Evolutionary conservation across 306 rosid species (phyloP).

Genomic region (Comarum palustre): DNA sequence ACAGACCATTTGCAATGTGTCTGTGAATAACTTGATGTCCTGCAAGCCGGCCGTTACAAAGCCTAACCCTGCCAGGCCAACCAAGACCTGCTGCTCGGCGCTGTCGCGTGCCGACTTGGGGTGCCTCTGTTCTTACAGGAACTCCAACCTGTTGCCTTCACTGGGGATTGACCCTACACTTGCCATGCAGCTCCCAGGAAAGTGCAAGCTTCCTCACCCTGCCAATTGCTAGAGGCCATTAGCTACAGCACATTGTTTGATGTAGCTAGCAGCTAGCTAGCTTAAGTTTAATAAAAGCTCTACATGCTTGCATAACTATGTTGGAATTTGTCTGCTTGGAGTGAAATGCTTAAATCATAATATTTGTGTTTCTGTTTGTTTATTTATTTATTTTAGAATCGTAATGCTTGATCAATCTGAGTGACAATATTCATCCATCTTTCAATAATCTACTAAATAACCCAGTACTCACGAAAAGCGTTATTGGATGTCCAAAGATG

Average conservation of each 20-base stretch:
- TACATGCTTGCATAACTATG: background rate
- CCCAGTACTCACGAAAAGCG: too few relatives aligned
- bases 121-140: constrained; percentile 53
- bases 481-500: too few relatives aligned
- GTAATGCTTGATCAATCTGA: too few relatives aligned
- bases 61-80: constrained; percentile 46
- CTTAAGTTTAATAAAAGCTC: background rate
- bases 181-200: constrained; percentile 51
- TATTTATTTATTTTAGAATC: background rate
- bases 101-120: constrained; percentile 41
- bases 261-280: background rate
- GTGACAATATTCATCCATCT: too few relatives aligned
- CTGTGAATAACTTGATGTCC: constrained; percentile 28
- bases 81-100: constrained; percentile 32
- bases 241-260: background rate
- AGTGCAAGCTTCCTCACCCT: constrained; percentile 51
- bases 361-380: background rate
- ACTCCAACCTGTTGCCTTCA: constrained; percentile 48
- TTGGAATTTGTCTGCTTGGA: background rate
- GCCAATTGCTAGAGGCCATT: constrained; percentile 33
- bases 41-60: constrained; percentile 51
- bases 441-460: too few relatives aligned
- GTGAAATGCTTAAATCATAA: background rate
- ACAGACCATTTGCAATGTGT: constrained; percentile 46
- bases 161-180: constrained; percentile 61